phyloP scores from a whole-genome alignment of 495 filamentous ascomycete genomes.

The Penicillium ochrochloron region DNA sequence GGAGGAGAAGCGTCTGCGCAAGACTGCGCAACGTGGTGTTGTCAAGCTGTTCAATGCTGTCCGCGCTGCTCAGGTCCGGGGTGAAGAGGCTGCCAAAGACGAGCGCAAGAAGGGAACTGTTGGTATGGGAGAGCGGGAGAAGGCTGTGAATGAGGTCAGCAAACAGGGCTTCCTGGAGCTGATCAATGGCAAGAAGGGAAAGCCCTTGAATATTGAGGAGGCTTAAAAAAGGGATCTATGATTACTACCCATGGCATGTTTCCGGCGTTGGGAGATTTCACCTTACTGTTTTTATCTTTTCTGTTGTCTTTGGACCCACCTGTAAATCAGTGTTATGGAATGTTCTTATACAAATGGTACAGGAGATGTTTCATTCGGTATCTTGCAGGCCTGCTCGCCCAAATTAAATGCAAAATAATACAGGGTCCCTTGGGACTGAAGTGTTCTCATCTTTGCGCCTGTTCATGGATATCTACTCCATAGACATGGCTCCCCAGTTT shows the following conservation, averaged over 20 bases:
- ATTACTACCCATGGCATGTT: conserved; percentile 43
- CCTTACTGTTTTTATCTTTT: conserved; percentile 25
- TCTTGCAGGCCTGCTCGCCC: conserved; percentile 24
- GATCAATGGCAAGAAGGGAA: conserved; percentile 66
- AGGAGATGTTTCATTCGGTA: conserved; percentile 38
- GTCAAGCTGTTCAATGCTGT: conserved; percentile 97
- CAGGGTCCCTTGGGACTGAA: conserved; percentile 29
- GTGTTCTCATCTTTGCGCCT: conserved; percentile 6
- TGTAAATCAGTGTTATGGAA: conserved; percentile 6
- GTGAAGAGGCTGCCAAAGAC: conserved; percentile 70
- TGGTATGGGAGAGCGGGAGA: conserved; percentile 72
- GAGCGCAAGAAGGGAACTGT: conserved; percentile 74
- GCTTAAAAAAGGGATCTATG: conserved; percentile 40
- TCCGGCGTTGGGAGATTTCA: conserved; percentile 42
- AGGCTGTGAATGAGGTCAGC: conserved; percentile 90
- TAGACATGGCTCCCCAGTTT: conserved; percentile 5
- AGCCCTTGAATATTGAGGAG: conserved; percentile 54
- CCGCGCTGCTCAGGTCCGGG: conserved; percentile 85
- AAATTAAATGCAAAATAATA: conserved; percentile 32
- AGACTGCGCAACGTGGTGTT: conserved; percentile 88
- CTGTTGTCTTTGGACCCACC: conserved; percentile 12
- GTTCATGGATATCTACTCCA: conserved; percentile 14
- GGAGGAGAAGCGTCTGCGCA: conserved; percentile 78
- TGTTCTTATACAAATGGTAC: conserved; percentile 28
- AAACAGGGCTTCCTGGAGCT: conserved; percentile 94